These are phyloP conservation scores for Suillus subluteus DNA, from an alignment of 768 basidiomycete species.

Conservation along the genomic window DNA sequence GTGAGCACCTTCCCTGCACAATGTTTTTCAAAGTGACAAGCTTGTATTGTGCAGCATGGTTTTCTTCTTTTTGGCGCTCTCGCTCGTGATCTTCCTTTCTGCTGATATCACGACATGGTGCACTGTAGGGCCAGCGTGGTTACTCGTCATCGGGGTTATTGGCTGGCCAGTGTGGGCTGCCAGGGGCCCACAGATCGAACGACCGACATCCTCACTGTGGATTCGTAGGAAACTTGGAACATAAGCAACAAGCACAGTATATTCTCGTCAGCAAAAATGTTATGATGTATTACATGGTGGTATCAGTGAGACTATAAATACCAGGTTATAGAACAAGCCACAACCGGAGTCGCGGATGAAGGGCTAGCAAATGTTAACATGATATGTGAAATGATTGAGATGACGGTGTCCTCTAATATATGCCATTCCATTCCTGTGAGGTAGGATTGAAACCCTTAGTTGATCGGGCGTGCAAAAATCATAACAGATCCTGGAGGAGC, in stretches of 20 bases:
- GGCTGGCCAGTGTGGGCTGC: slow-evolving; percentile 6
- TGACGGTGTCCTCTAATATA: background rate
- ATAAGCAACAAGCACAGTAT: background rate
- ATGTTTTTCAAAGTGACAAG: background rate
- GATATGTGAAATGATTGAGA: background rate
- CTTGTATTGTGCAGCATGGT: slow-evolving; percentile 9
- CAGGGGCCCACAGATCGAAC: background rate
- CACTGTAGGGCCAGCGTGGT: slow-evolving; percentile 9
- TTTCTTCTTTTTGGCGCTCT: slow-evolving; percentile 14
- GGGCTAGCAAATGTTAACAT: background rate
- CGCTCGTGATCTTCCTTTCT: slow-evolving; percentile 11
- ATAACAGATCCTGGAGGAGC: background rate
- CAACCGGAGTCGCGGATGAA: background rate
- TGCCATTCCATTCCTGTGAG: background rate
- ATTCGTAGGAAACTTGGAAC: background rate
- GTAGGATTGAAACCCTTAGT: background rate
- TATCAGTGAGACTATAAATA: background rate
- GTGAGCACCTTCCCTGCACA: slow-evolving; percentile 34
- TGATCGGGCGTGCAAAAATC: background rate
- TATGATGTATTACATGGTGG: background rate
- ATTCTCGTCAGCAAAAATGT: background rate
- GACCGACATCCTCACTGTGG: background rate
- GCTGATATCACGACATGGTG: background rate
- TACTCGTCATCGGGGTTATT: slow-evolving; percentile 6
- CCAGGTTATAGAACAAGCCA: background rate